phyloP scores from a whole-genome alignment of 2,329 filamentous ascomycete species.

The Diplodia mutila region DNA sequence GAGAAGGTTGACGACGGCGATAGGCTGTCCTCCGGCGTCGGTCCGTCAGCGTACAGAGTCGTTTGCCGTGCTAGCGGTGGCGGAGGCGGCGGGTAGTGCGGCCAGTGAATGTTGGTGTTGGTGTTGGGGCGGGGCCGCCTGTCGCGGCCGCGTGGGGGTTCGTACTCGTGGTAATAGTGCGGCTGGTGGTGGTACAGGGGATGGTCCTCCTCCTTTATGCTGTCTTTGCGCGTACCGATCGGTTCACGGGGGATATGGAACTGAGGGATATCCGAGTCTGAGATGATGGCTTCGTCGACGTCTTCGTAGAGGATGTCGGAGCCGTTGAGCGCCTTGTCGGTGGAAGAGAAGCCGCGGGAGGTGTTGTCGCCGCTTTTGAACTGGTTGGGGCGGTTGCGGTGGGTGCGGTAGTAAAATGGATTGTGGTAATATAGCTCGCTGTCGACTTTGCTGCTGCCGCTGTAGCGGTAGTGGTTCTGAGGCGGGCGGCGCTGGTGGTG shows the following conservation, averaged over 20 bases:
- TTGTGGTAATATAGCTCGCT: background rate
- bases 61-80: background rate
- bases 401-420: background rate
- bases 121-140: background rate
- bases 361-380: background rate
- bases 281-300: background rate
- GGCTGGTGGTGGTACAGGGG: background rate
- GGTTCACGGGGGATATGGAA: background rate
- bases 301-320: background rate
- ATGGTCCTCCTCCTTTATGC: background rate
- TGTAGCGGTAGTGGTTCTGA: background rate
- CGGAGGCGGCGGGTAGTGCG: background rate
- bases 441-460: background rate
- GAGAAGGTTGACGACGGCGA: background rate
- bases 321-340: background rate
- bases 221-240: background rate
- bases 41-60: background rate
- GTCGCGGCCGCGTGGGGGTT: conserved; percentile 4
- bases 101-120: background rate
- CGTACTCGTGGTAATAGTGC: background rate
- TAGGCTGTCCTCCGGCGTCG: no score
- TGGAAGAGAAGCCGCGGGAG: background rate
- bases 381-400: background rate
- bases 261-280: background rate
- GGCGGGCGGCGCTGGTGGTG: no score